Evolutionary conservation across 2,329 filamentous ascomycete genomes (phyloP).

Genomic region (Ophiostoma angusticollis): DNA sequence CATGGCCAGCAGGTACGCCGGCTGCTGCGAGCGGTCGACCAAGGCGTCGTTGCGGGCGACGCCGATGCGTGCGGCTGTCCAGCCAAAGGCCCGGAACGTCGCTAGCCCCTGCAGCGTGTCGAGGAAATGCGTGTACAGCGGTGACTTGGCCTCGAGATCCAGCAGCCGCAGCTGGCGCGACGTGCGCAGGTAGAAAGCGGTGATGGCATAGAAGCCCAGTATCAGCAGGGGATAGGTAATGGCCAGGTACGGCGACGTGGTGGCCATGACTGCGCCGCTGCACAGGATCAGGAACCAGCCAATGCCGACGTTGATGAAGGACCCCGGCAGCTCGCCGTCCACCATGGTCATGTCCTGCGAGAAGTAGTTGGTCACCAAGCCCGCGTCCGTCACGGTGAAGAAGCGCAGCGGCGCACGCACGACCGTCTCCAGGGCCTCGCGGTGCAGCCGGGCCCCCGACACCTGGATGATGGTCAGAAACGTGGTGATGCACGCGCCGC

Average conservation of each 20-base stretch:
- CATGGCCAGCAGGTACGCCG: constrained; percentile 43
- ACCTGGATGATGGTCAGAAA: constrained; percentile 14
- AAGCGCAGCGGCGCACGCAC: constrained; percentile 22
- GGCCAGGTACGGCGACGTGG: constrained; percentile 18
- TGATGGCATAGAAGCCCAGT: constrained; percentile 33
- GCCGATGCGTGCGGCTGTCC: constrained; percentile 32
- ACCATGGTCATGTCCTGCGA: constrained; percentile 30
- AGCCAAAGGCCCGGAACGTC: constrained; percentile 45
- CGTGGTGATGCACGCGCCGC: constrained; percentile 13
- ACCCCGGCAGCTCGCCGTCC: constrained; percentile 25
- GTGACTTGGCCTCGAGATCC: constrained; percentile 49
- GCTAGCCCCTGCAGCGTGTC: constrained; percentile 42
- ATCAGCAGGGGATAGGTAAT: constrained; percentile 37
- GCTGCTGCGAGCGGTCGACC: constrained; percentile 41
- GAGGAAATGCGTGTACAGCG: constrained; percentile 41
- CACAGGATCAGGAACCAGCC: constrained; percentile 15
- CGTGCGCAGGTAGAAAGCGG: constrained; percentile 46
- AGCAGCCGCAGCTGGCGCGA: constrained; percentile 47
- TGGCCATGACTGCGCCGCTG: constrained; percentile 19
- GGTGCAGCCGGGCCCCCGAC: constrained; percentile 18
- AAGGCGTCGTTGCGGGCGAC: constrained; percentile 32
- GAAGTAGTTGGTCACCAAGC: constrained; percentile 26
- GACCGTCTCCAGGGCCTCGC: constrained; percentile 20
- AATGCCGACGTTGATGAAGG: constrained; percentile 16
- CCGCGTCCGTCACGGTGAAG: constrained; percentile 24